A percentile compares a stretch with the other conserved stretches of the same genome.
Evolutionary conservation across 768 basidiomycete genomes (phyloP).

Genomic region (Strobilomyces confusus): DNA sequence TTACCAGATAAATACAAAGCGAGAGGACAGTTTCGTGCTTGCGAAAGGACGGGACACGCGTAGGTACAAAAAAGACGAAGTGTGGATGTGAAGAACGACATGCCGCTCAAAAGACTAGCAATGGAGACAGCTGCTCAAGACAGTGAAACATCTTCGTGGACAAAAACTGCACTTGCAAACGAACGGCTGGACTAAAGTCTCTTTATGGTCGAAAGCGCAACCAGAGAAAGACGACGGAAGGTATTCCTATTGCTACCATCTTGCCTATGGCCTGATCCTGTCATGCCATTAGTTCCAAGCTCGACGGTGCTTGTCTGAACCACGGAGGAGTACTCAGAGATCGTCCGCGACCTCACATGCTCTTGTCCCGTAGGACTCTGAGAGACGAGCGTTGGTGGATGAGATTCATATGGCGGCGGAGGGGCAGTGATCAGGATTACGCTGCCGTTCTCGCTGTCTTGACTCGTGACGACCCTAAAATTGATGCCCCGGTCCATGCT

Average conservation of each 20-base stretch:
- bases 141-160: neutral
- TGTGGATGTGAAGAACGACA: constrained; percentile 6
- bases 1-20: constrained; percentile 15
- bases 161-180: constrained; percentile 2
- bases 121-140: constrained; percentile 3
- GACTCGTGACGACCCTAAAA: constrained; percentile 17
- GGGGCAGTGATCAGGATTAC: constrained; percentile 30
- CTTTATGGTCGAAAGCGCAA: constrained; percentile 30
- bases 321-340: constrained; percentile 24
- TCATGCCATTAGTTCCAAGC: neutral
- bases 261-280: constrained; percentile 14
- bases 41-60: neutral
- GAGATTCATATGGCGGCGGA: constrained; percentile 24
- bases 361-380: constrained; percentile 4
- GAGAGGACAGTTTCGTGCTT: constrained; percentile 4
- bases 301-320: constrained; percentile 14
- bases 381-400: constrained; percentile 4
- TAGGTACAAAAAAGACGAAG: neutral
- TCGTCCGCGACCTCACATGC: constrained; percentile 14
- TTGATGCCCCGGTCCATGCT: constrained; percentile 21
- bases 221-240: constrained; percentile 30
- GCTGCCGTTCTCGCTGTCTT: constrained; percentile 30
- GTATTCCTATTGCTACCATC: constrained; percentile 17
- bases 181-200: constrained; percentile 8
- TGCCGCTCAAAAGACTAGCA: neutral